Percentiles rank a stretch among this genome's conserved stretches.
Conservation (phyloP, 371 early-diverging fungal species). For the Mucor lusitanicus region DNA sequence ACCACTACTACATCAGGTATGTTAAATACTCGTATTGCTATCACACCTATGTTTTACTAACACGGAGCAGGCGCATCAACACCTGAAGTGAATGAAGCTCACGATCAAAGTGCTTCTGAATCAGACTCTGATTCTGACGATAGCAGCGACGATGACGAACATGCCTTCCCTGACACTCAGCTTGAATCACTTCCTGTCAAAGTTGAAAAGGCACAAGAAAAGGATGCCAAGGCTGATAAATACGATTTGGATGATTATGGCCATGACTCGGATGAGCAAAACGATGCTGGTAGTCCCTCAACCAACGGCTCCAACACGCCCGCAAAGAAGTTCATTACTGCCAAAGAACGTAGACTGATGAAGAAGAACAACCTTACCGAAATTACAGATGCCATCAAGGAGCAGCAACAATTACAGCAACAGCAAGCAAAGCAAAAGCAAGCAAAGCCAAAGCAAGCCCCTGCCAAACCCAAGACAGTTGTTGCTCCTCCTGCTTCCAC, state of each 20-base stretch:
- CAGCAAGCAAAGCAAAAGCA: constrained; percentile 12
- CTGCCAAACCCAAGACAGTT: constrained; percentile 3
- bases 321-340: constrained; percentile 60
- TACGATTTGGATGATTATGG: constrained; percentile 75
- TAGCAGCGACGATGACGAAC: constrained; percentile 42
- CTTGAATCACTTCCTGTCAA: constrained; percentile 29
- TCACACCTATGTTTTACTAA: not conserved
- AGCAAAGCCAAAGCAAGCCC: constrained; percentile 10
- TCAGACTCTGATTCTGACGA: constrained; percentile 37
- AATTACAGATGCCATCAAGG: constrained; percentile 18
- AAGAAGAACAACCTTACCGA: constrained; percentile 57
- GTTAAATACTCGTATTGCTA: not conserved
- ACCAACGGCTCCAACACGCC: constrained; percentile 1
- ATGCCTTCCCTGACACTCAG: constrained; percentile 66
- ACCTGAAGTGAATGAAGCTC: not conserved
- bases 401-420: constrained; percentile 11
- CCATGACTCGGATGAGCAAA: constrained; percentile 56
- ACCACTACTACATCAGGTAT: constrained; percentile 5
- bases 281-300: not conserved
- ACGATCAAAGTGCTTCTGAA: constrained; percentile 6
- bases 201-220: not conserved
- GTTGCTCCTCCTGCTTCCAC: constrained; percentile 42
- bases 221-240: constrained; percentile 47
- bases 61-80: not conserved
- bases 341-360: constrained; percentile 77